A percentile compares a stretch with the other conserved stretches of the same genome.
Evolutionary conservation across 345 rosid species (phyloP).

Genomic region (Sisymbrium altissimum): DNA sequence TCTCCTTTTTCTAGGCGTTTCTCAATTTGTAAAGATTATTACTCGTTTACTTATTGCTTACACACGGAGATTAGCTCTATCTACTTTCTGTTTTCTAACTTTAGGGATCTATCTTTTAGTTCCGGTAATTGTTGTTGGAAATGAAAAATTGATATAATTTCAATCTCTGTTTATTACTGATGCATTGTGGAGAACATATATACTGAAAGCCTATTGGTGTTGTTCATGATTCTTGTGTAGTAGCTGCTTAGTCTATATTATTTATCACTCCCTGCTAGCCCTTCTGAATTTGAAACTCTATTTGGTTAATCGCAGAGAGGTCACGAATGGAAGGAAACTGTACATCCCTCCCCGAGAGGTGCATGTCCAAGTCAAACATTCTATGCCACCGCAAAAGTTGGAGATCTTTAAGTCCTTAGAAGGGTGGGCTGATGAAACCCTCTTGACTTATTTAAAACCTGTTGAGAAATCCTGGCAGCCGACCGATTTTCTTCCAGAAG

Average conservation of each 20-base stretch:
- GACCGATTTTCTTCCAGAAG: conserved; percentile 48
- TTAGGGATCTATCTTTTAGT: too few species aligned
- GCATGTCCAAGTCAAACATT: conserved; percentile 66
- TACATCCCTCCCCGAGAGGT: conserved; percentile 58
- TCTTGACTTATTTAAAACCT: conserved; percentile 52
- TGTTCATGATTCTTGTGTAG: neutral
- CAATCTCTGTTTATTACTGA: neutral
- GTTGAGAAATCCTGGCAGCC: conserved; percentile 78
- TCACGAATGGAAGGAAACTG: conserved; percentile 50
- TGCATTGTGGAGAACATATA: neutral
- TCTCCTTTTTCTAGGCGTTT: too few species aligned
- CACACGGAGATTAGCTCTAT: too few species aligned
- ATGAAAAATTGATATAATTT: neutral
- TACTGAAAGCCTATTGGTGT: neutral
- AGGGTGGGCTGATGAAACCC: conserved; percentile 63
- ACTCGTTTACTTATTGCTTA: too few species aligned
- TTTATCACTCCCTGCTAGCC: neutral
- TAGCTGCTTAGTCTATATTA: neutral
- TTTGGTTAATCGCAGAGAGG: conserved; percentile 43
- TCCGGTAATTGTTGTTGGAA: neutral
- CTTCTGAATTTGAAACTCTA: neutral
- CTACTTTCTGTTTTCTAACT: too few species aligned
- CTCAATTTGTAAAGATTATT: too few species aligned
- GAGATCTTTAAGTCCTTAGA: conserved; percentile 52
- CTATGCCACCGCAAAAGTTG: conserved; percentile 52